These are phyloP conservation scores for Fusarium sp. DNA, from an alignment of 2,329 filamentous ascomycete genomes.

Conservation along the genomic window DNA sequence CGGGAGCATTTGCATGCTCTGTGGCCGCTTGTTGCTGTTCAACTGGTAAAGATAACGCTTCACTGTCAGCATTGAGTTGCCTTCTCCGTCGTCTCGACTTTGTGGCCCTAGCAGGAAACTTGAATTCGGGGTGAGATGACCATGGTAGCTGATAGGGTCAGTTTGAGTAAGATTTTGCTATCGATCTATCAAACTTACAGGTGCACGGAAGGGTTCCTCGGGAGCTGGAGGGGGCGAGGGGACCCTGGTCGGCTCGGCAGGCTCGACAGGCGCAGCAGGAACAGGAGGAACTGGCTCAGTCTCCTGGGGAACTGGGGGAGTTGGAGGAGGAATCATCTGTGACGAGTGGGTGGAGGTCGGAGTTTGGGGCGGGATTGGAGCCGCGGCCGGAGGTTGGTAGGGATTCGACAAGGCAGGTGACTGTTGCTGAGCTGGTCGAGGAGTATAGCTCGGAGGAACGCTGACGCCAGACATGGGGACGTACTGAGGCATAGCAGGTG, in stretches of 20 bases:
- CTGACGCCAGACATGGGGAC: constrained; percentile 59
- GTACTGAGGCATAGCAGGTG: constrained; percentile 63
- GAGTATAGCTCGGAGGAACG: constrained; percentile 57
- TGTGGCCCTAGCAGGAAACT: constrained; percentile 56
- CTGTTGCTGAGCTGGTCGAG: constrained; percentile 53
- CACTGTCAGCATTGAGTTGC: constrained; percentile 47
- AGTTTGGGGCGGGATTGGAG: constrained; percentile 57
- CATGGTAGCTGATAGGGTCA: constrained; percentile 60
- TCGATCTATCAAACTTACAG: constrained; percentile 50
- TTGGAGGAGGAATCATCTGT: constrained; percentile 52
- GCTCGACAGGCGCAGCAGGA: constrained; percentile 36
- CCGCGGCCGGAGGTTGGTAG: constrained; percentile 61
- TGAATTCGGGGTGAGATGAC: constrained; percentile 59
- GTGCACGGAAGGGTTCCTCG: constrained; percentile 54
- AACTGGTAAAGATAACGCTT: constrained; percentile 53
- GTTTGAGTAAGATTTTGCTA: background rate
- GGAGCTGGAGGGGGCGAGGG: constrained; percentile 38
- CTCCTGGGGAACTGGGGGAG: constrained; percentile 56
- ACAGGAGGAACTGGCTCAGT: constrained; percentile 42
- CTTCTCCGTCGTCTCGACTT: constrained; percentile 55
- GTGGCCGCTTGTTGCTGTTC: constrained; percentile 48
- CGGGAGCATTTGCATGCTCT: constrained; percentile 37
- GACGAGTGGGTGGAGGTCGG: constrained; percentile 63
- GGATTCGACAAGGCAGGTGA: constrained; percentile 65
- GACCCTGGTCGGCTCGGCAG: constrained; percentile 33